Percentiles rank a stretch among this genome's conserved stretches.
Evolutionary conservation across 495 filamentous ascomycete genomes (phyloP).

Genomic region (Penicillium lividum): DNA sequence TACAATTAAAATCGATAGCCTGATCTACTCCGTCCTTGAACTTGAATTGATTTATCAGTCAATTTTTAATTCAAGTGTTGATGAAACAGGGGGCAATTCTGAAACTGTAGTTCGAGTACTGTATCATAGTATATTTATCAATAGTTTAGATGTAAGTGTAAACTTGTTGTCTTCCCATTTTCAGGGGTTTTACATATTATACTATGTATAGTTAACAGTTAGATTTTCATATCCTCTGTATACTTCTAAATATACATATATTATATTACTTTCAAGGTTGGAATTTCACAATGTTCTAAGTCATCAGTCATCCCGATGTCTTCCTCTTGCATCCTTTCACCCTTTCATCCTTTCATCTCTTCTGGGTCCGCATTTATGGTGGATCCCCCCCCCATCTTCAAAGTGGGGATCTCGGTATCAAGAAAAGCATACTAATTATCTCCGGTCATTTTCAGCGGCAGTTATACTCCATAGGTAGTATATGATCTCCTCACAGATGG

Average conservation of each 20-base stretch:
- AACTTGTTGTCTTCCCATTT: too few relatives aligned
- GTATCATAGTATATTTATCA: too few relatives aligned
- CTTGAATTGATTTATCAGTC: too few relatives aligned
- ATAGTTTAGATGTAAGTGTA: too few relatives aligned
- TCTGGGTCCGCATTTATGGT: not conserved
- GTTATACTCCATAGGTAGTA: not conserved
- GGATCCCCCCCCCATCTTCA: not conserved
- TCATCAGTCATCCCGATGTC: not conserved
- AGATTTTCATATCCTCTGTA: too few relatives aligned
- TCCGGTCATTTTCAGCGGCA: not conserved
- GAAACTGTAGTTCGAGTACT: too few relatives aligned
- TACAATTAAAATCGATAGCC: too few relatives aligned
- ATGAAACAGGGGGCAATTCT: not conserved
- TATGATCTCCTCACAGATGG: not conserved
- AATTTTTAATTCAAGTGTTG: not conserved
- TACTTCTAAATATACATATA: too few relatives aligned
- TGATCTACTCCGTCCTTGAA: too few relatives aligned
- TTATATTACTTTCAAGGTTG: too few relatives aligned
- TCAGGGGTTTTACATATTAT: too few relatives aligned
- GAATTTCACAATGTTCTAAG: not conserved
- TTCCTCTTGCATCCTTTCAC: not conserved
- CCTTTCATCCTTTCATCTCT: not conserved
- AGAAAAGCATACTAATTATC: not conserved
- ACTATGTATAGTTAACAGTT: too few relatives aligned
- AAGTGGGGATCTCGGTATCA: not conserved